These are phyloP conservation scores for Raffaelea arxii DNA, from an alignment of 2,329 filamentous ascomycete species.

Conservation along the genomic window DNA sequence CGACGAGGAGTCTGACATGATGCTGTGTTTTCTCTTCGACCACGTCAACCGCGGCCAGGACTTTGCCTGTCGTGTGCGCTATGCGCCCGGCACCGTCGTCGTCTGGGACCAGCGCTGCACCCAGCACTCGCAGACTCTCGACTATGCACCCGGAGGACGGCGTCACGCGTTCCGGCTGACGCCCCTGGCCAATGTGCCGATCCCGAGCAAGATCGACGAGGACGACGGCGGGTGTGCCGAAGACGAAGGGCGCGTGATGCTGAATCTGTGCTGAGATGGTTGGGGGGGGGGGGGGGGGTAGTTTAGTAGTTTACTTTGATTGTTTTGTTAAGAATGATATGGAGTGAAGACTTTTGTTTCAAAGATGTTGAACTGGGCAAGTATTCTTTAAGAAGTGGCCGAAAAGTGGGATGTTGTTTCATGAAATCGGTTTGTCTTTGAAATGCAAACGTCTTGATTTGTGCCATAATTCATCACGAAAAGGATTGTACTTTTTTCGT, in stretches of 20 bases:
- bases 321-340: no score
- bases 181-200: slow-evolving; percentile 28
- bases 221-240: slow-evolving; percentile 10
- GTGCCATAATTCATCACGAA: no score
- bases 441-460: no score
- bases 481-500: no score
- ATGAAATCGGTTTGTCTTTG: no score
- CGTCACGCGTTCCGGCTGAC: slow-evolving; percentile 20
- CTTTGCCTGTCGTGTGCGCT: slow-evolving; percentile 36
- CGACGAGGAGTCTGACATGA: slow-evolving; percentile 69
- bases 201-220: slow-evolving; percentile 21
- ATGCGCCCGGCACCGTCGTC: slow-evolving; percentile 33
- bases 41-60: slow-evolving; percentile 37
- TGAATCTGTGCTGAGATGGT: slow-evolving; percentile 12
- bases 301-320: no score
- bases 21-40: slow-evolving; percentile 31
- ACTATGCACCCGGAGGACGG: slow-evolving; percentile 11
- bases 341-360: no score
- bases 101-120: slow-evolving; percentile 24
- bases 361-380: no score
- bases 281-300: no score
- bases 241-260: slow-evolving; percentile 9
- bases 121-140: slow-evolving; percentile 15
- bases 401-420: no score
- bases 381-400: no score